Evolutionary conservation across 2,329 filamentous ascomycete species (phyloP).

Genomic region (Colletotrichum noveboracense): DNA sequence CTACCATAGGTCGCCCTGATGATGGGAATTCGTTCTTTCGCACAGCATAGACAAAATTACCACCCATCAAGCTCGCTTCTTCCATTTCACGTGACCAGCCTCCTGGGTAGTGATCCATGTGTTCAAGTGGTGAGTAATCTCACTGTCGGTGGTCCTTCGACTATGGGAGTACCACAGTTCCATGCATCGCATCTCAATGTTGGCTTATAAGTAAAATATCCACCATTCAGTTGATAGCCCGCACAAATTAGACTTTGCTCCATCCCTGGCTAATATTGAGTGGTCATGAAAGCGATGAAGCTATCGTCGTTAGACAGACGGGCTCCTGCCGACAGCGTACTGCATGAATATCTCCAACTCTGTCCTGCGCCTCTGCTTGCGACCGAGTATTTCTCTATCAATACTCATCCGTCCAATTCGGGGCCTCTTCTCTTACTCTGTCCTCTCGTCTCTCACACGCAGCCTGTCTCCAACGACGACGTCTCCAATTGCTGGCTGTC

Average conservation of each 20-base stretch:
- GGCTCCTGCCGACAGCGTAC: neutral
- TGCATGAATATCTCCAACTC: neutral
- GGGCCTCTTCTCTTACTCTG: fast-evolving
- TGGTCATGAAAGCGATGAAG: neutral
- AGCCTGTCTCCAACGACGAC: neutral
- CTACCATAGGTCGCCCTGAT: neutral
- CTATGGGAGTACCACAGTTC: neutral
- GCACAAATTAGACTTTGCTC: neutral
- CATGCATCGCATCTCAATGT: neutral
- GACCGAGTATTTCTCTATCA: neutral
- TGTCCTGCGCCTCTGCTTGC: neutral
- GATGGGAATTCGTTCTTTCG: neutral
- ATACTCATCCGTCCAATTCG: neutral
- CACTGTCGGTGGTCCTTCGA: neutral
- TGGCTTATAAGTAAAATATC: neutral
- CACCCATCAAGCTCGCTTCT: neutral
- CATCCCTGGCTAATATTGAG: neutral
- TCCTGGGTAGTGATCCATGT: neutral
- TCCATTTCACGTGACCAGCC: neutral
- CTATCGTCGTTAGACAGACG: neutral
- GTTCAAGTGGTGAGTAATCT: neutral
- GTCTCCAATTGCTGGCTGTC: neutral
- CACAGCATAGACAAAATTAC: neutral
- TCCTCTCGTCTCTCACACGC: neutral
- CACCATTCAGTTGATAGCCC: neutral